Conservation (phyloP, 2,329 filamentous ascomycete genomes). For the Ambrosiella cleistominuta region DNA sequence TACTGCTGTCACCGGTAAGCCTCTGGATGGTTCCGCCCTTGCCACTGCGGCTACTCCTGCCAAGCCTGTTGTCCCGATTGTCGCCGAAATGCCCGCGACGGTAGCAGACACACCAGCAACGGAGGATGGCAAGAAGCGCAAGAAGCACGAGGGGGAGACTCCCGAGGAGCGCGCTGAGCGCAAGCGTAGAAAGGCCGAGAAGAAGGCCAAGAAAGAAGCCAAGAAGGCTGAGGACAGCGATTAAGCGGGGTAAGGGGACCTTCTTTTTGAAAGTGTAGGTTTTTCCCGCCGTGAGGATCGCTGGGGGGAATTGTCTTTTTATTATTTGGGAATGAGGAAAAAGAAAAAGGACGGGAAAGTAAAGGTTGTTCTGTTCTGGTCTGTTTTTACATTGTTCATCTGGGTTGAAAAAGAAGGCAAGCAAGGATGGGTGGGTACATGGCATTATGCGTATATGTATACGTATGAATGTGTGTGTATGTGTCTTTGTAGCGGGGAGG, state of each 20-base stretch:
- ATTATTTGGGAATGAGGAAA: background rate
- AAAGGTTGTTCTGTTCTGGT: no score
- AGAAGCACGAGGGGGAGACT: conserved; percentile 68
- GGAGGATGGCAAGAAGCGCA: conserved; percentile 49
- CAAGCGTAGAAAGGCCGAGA: conserved; percentile 42
- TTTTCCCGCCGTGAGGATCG: no score
- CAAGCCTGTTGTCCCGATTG: conserved; percentile 18
- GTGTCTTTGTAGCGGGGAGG: no score
- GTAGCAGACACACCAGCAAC: conserved; percentile 26
- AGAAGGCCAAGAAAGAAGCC: conserved; percentile 39
- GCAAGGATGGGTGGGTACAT: no score
- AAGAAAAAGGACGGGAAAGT: background rate
- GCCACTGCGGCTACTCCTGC: conserved; percentile 21
- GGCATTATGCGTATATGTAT: no score
- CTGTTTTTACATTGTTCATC: no score
- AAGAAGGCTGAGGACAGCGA: conserved; percentile 40
- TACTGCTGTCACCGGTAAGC: conserved; percentile 28
- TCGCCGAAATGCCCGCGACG: conserved; percentile 21
- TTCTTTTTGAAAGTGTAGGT: no score
- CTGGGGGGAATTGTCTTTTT: background rate
- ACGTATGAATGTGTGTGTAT: no score
- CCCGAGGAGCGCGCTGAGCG: conserved; percentile 48
- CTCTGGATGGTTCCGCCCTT: conserved; percentile 27
- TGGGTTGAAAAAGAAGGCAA: no score
- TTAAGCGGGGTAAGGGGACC: conserved; percentile 18